Base-by-base conservation (phyloP, 176 grass and related monocot species). In the Eleusine indica region DNA sequence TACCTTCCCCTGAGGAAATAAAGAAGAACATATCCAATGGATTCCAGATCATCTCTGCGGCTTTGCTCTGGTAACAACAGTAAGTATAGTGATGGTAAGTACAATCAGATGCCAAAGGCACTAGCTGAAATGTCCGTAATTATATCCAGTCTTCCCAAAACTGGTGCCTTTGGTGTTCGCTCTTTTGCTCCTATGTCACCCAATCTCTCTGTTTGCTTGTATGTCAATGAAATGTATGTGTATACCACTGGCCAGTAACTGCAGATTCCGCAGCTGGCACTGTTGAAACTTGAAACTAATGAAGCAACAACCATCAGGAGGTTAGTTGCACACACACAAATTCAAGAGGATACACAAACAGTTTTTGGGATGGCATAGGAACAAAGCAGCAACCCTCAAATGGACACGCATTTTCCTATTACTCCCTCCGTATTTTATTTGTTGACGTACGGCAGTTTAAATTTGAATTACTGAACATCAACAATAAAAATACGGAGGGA, bases 1-100 rank as follows among this genome's bases (percentile, higher is more conserved):
- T 88, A 95, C 93, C 93, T 95, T 86, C 93, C 93, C 81, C 90
- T 88, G 21, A 95, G 90, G 72, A 95, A 95, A 88, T 95, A 95
- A 18, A 95, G 64, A 63, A 95, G 90, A 88, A 95, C 93, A 40
- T 95, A 95, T 77, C 93, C 93, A 88, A 95, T 87, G 35, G 90
- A 95, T 54, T 95, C 93, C 90, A 95, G 71, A 74, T 95, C 93
- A 86, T 95, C 93, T 75, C 93, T 89, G n/a, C 93, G 90, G 68
- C 93, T 92, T 95, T 95, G 93, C 65, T 95, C 93, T 95, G 62
- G 54, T 54, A 81, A 51, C 39, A 80, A 81, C 56, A 79, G 66
- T 66, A 73, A 85, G 51, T 65, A 81, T 43, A 79, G 70, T 54
- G 13, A 83, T 74, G 58, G 19, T 61, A 68, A 77, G 51, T 71